Conservation (phyloP, 257 asterid genomes). For the Rubia yunnanensis region DNA sequence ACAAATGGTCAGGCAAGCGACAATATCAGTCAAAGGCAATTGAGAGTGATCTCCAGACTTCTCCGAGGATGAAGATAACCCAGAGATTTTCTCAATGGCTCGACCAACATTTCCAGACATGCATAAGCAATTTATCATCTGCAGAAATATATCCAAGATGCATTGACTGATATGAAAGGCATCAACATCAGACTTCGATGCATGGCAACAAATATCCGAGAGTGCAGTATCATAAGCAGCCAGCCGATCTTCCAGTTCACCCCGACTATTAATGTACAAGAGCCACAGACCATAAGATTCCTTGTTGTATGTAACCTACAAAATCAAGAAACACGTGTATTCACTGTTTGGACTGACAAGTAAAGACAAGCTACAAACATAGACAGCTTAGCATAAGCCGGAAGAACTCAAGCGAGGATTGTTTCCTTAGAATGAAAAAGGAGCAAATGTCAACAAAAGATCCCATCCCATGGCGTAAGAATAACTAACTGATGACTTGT, state of each 20-base stretch:
- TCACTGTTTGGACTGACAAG: neutral
- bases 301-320: constrained; percentile 29
- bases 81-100: constrained; percentile 32
- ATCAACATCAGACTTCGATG: constrained; percentile 17
- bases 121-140: constrained; percentile 37
- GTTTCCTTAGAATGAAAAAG: neutral
- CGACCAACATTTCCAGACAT: constrained; percentile 30
- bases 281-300: constrained; percentile 43
- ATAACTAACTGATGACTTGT: neutral
- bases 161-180: constrained; percentile 21
- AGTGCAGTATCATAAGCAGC: constrained; percentile 41
- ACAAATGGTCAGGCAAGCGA: constrained; percentile 22
- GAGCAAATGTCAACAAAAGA: neutral
- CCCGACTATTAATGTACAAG: constrained; percentile 35
- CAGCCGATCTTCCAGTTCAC: constrained; percentile 27
- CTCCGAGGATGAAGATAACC: constrained; percentile 19
- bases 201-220: constrained; percentile 20
- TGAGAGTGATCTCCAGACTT: constrained; percentile 16
- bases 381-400: neutral
- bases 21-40: constrained; percentile 20
- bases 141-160: constrained; percentile 38
- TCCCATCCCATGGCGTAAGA: neutral
- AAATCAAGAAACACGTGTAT: constrained; percentile 2
- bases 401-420: neutral
- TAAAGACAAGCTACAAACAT: neutral